These are phyloP conservation scores for Senna siamea DNA, from an alignment of 306 rosid genomes.

Conservation along the genomic window DNA sequence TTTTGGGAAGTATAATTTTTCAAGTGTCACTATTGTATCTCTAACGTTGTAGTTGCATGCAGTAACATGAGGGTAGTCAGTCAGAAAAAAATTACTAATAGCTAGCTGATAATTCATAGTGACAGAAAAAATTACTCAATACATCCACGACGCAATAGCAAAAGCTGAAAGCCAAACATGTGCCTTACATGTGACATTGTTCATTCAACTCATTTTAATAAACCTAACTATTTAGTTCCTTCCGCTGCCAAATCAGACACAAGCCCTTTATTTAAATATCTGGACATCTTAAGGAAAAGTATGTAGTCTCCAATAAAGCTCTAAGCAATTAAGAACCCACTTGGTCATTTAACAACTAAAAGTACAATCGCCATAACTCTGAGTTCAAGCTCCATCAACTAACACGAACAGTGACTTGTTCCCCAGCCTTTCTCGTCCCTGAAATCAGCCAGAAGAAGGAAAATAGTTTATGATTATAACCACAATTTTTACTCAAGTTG, in stretches of 20 bases:
- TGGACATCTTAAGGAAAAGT: constrained; percentile 33
- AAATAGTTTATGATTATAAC: constrained; percentile 22
- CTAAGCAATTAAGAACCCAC: constrained; percentile 37
- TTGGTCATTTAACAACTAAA: constrained; percentile 31
- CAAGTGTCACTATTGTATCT: too few relatives aligned
- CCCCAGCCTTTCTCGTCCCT: constrained; percentile 84
- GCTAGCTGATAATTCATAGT: not conserved
- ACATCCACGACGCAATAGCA: not conserved
- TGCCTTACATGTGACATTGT: not conserved
- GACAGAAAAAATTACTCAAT: not conserved
- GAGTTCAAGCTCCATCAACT: constrained; percentile 54
- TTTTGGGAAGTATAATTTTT: too few relatives aligned
- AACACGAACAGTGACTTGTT: constrained; percentile 77
- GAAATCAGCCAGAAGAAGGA: constrained; percentile 42
- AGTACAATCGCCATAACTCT: constrained; percentile 25
- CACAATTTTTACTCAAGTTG: constrained; percentile 15
- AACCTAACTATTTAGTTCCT: constrained; percentile 28
- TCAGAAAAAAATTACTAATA: not conserved
- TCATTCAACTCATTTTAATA: not conserved
- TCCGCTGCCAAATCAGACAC: constrained; percentile 37
- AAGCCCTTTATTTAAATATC: constrained; percentile 39
- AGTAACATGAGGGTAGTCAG: not conserved
- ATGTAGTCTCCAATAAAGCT: constrained; percentile 40
- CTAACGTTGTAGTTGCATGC: not conserved
- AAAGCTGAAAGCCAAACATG: not conserved